Conservation (phyloP, 345 rosid genomes). For the Eucalyptus grandis region DNA sequence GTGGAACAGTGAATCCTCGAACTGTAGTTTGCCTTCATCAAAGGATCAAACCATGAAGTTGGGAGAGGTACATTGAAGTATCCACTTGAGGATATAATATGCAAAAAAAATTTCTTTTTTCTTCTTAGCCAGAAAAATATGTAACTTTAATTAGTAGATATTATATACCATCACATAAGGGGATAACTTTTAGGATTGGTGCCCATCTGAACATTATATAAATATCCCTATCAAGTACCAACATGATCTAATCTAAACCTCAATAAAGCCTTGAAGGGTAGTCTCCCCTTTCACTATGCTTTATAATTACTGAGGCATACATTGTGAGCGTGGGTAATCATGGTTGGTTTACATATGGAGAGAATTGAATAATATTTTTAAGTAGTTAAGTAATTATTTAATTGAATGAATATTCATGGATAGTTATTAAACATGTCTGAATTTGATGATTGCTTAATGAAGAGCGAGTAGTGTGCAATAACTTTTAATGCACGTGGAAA, state of each 20-base stretch:
- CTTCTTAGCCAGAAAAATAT: not conserved
- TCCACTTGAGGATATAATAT: not conserved
- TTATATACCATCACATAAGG: not conserved
- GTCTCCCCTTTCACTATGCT: not conserved
- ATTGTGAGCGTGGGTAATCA: not conserved
- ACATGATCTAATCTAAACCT: not conserved
- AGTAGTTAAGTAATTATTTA: not conserved
- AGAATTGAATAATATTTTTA: not conserved
- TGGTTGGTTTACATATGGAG: not conserved
- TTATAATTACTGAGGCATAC: not conserved
- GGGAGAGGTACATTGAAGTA: not conserved
- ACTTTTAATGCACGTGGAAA: not conserved
- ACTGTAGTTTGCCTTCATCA: not conserved
- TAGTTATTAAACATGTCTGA: not conserved
- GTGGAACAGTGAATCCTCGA: not conserved
- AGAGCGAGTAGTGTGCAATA: not conserved
- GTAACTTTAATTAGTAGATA: not conserved
- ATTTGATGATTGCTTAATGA: not conserved
- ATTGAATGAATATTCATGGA: not conserved
- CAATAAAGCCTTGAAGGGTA: not conserved
- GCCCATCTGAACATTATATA: not conserved
- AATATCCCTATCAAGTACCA: not conserved
- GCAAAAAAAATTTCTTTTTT: not conserved
- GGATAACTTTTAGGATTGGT: not conserved
- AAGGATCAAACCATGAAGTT: not conserved